Percentiles rank a stretch among this genome's conserved stretches.
Evolutionary conservation across 495 filamentous ascomycete genomes (phyloP).

Genomic region (Immersiella caudata): DNA sequence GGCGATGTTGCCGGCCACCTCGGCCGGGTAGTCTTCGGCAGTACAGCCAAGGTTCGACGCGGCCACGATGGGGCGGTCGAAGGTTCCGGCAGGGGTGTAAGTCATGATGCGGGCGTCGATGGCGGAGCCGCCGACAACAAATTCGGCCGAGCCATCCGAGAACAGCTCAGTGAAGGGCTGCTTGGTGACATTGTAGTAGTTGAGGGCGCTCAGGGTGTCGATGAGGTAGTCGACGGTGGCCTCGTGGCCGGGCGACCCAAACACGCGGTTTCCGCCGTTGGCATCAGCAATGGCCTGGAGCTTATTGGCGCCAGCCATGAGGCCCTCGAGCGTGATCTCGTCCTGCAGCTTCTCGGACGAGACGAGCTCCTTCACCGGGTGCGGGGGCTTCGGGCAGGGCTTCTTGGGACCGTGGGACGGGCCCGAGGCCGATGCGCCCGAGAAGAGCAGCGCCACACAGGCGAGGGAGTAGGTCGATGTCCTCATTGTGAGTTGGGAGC

Average conservation of each 20-base stretch:
- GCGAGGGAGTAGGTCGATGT: background rate
- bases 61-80: conserved; percentile 46
- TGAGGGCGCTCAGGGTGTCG: conserved; percentile 45
- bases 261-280: conserved; percentile 53
- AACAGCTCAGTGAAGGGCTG: conserved; percentile 56
- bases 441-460: background rate
- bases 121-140: conserved; percentile 37
- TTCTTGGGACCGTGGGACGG: conserved; percentile 5
- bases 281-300: conserved; percentile 48
- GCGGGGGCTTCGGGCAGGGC: background rate
- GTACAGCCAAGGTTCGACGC: conserved; percentile 62
- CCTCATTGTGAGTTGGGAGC: background rate
- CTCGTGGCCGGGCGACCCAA: conserved; percentile 64
- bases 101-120: conserved; percentile 38
- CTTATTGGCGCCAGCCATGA: conserved; percentile 48
- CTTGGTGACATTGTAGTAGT: conserved; percentile 64
- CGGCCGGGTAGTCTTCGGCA: conserved; percentile 57
- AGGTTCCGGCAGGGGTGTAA: conserved; percentile 50
- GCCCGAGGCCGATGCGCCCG: background rate
- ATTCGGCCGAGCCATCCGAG: conserved; percentile 38
- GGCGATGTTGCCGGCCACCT: conserved; percentile 59
- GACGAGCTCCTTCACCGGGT: conserved; percentile 22
- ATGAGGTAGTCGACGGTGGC: conserved; percentile 66
- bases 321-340: conserved; percentile 45
- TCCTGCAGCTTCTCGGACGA: conserved; percentile 30